Evolutionary conservation across 1,139 yeast species (phyloP).

Genomic region (Blastobotrys raffinosifermentans): DNA sequence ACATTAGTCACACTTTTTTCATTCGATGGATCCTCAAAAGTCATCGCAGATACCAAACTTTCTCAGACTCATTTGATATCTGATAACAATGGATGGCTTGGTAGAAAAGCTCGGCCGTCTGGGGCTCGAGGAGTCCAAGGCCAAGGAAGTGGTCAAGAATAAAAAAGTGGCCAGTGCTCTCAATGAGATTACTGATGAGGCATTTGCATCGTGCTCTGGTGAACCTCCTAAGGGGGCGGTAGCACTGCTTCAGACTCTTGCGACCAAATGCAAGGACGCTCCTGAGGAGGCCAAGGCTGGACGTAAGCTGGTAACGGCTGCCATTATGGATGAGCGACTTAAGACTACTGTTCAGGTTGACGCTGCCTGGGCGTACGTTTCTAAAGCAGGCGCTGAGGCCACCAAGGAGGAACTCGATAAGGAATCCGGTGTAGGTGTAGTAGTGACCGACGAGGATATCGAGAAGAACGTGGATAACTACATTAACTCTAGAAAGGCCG

Average conservation of each 20-base stretch:
- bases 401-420: constrained; percentile 47
- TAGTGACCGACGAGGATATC: constrained; percentile 61
- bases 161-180: constrained; percentile 74
- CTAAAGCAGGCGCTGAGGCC: constrained; percentile 37
- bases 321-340: constrained; percentile 58
- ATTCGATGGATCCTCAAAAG: too few species aligned
- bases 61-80: too few species aligned
- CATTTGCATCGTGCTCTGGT: constrained; percentile 21
- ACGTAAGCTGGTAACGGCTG: constrained; percentile 50
- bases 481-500: constrained; percentile 51
- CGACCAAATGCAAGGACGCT: constrained; percentile 41
- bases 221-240: constrained; percentile 46
- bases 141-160: constrained; percentile 68
- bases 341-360: constrained; percentile 66
- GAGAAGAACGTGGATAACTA: constrained; percentile 51
- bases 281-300: constrained; percentile 27
- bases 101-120: constrained; percentile 46
- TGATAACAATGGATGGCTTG: constrained; percentile 33
- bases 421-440: constrained; percentile 78
- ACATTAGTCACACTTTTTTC: too few species aligned
- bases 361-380: constrained; percentile 74
- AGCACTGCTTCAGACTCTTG: constrained; percentile 69
- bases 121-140: constrained; percentile 45
- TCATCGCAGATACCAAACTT: too few species aligned
- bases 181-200: constrained; percentile 48